Base-by-base conservation (phyloP, 768 basidiomycete species). In the Mycena filopes region DNA sequence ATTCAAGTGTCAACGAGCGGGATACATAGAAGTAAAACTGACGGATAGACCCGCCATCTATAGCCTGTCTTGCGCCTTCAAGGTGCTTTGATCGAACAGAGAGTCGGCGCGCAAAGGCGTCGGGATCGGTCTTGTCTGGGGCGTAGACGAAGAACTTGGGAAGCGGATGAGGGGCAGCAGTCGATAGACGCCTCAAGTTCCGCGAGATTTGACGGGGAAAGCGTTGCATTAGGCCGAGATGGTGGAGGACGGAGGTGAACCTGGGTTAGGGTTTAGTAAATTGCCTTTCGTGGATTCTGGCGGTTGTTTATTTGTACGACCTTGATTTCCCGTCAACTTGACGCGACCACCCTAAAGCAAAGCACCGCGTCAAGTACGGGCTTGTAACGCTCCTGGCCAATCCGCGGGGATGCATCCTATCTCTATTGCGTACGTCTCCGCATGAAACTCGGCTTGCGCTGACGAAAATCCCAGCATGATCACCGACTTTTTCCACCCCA, bases 401-500 rank as follows among this genome's bases (percentile, higher is more conserved):
- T 33, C 25, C n/a, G n/a, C n/a, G n/a, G n/a, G n/a, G n/a, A 80
- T 79, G 79, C 59, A 75, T 28, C 75, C 75, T 16, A 74, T 79
- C 41, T 77, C 78, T 55, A 79, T 80, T 60, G 79, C 79, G 79
- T 79, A 53, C 21, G 79, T 73, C 38, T 45, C 15, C 26, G 25
- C 18, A 16, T 43, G 9, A 25, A 8, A 29, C 12, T 15, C 26
- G 23, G n/a, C n/a, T 55, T 63, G 6, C 29, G 38, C 55, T 55
- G 28, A 53, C 12, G 20, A 36, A 60, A 23, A 56, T 33, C 61
- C 47, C 67, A 97, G 96, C 47, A 95, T 99, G 94, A 88, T 99
- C 62, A 93, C 90, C 43, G 98, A 99, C 80, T 99, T 99, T 82
- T 99, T 98, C 80, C 89, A 94, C 73, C 98, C 98, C 1, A 84